Evolutionary conservation across 331 rosid species (phyloP).

Genomic region (Malus hybrid): DNA sequence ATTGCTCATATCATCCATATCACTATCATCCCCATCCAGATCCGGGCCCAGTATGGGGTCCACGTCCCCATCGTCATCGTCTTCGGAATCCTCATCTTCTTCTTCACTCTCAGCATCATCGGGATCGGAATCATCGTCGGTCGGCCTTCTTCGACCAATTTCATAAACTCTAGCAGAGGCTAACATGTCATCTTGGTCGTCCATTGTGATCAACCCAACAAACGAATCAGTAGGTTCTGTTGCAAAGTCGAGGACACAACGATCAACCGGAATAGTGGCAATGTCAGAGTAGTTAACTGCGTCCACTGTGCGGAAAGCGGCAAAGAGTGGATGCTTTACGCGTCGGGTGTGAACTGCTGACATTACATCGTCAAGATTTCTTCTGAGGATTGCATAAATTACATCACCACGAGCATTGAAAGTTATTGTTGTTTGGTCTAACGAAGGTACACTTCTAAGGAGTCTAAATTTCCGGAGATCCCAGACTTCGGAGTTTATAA

Average conservation of each 20-base stretch:
- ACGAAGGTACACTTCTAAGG: constrained; percentile 86
- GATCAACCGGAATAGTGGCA: constrained; percentile 84
- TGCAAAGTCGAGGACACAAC: constrained; percentile 96
- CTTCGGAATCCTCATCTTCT: constrained; percentile 79
- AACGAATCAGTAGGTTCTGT: constrained; percentile 87
- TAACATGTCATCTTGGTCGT: constrained; percentile 89
- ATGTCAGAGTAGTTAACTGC: constrained; percentile 96
- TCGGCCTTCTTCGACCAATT: constrained; percentile 89
- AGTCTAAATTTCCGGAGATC: constrained; percentile 89
- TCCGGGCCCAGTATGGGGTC: constrained; percentile 75
- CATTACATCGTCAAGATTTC: constrained; percentile 93
- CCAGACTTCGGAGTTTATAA: constrained; percentile 98
- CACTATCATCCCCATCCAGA: constrained; percentile 73
- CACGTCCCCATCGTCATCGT: constrained; percentile 33
- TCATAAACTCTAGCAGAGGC: constrained; percentile 87
- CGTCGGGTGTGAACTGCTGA: constrained; percentile 86
- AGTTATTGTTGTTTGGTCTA: constrained; percentile 84
- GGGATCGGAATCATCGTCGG: constrained; percentile 97
- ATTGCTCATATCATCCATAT: constrained; percentile 68
- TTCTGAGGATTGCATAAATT: constrained; percentile 82
- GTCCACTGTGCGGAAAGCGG: constrained; percentile 94
- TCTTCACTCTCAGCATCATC: constrained; percentile 97
- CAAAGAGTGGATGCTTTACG: constrained; percentile 69
- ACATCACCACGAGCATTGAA: constrained; percentile 93
- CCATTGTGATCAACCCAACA: constrained; percentile 90